Conservation (phyloP, 257 asterid genomes). For the Nicotiana benthamiana region DNA sequence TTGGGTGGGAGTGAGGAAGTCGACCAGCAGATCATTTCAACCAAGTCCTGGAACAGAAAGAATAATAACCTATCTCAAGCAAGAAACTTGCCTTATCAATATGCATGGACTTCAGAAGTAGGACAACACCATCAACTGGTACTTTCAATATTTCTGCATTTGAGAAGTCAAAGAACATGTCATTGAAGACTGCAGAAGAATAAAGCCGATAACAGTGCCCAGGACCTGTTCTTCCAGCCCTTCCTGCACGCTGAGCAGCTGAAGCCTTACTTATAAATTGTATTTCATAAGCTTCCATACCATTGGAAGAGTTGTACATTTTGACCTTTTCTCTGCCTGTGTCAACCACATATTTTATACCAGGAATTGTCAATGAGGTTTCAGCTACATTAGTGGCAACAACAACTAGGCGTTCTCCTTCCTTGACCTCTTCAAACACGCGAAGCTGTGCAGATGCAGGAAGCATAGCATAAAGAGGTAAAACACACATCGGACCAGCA, state of each 20-base stretch:
- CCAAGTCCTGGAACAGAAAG: background rate
- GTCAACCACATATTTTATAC: conserved; percentile 86
- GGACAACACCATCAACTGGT: conserved; percentile 94
- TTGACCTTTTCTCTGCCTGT: conserved; percentile 90
- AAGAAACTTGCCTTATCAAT: conserved; percentile 60
- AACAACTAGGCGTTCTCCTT: conserved; percentile 79
- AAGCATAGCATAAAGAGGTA: conserved; percentile 97
- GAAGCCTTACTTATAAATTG: conserved; percentile 99
- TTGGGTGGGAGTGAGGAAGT: background rate
- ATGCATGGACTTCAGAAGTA: conserved; percentile 87
- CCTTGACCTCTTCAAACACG: conserved; percentile 67
- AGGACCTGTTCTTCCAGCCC: conserved; percentile 97
- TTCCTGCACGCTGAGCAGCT: conserved; percentile 91
- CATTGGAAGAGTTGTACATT: conserved; percentile 64
- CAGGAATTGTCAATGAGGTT: conserved; percentile 95
- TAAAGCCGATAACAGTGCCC: conserved; percentile 96
- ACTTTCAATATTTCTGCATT: conserved; percentile 78
- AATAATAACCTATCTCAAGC: background rate
- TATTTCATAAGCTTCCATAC: conserved; percentile 76
- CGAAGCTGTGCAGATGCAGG: conserved; percentile 90
- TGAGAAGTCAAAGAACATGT: conserved; percentile 62
- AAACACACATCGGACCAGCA: conserved; percentile 48
- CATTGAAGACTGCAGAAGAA: conserved; percentile 76
- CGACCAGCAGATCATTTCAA: background rate
- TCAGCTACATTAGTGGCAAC: conserved; percentile 98